These are phyloP conservation scores for Ceriops decandra DNA, from an alignment of 345 rosid genomes.

Conservation along the genomic window DNA sequence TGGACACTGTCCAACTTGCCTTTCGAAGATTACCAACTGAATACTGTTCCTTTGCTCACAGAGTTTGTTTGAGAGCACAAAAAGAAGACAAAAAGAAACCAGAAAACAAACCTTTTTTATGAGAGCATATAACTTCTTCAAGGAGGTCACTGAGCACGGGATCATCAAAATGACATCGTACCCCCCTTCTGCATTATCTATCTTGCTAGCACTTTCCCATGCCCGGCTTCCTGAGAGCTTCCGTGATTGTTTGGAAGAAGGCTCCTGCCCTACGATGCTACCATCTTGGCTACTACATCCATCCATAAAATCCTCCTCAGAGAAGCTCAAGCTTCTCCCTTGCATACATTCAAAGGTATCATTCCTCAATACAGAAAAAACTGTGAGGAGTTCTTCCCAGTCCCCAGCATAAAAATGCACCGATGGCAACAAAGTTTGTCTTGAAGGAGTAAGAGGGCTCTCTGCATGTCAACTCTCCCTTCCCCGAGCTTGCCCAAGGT, in stretches of 20 bases:
- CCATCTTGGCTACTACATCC: conserved; percentile 96
- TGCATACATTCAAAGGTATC: conserved; percentile 57
- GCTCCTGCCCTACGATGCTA: conserved; percentile 67
- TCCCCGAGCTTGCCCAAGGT: conserved; percentile 88
- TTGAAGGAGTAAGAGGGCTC: conserved; percentile 80
- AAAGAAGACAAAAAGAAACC: neutral
- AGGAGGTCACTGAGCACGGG: conserved; percentile 59
- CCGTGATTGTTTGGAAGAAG: conserved; percentile 69
- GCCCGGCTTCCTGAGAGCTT: conserved; percentile 97
- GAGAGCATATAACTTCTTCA: conserved; percentile 78
- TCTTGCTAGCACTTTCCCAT: conserved; percentile 91
- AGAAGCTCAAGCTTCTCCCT: conserved; percentile 68
- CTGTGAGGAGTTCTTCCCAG: conserved; percentile 87
- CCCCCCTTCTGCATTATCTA: conserved; percentile 78
- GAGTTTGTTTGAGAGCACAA: neutral
- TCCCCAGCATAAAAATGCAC: conserved; percentile 91
- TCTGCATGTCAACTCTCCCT: conserved; percentile 83
- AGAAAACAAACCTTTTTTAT: conserved; percentile 67
- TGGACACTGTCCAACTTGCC: neutral
- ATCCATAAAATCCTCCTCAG: conserved; percentile 94
- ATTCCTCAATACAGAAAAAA: conserved; percentile 68
- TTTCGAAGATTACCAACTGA: neutral
- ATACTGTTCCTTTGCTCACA: no score
- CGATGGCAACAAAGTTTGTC: conserved; percentile 67
- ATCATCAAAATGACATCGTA: conserved; percentile 92